These are phyloP conservation scores for Capronia coronata DNA, from an alignment of 2,329 filamentous ascomycete genomes.

Conservation along the genomic window DNA sequence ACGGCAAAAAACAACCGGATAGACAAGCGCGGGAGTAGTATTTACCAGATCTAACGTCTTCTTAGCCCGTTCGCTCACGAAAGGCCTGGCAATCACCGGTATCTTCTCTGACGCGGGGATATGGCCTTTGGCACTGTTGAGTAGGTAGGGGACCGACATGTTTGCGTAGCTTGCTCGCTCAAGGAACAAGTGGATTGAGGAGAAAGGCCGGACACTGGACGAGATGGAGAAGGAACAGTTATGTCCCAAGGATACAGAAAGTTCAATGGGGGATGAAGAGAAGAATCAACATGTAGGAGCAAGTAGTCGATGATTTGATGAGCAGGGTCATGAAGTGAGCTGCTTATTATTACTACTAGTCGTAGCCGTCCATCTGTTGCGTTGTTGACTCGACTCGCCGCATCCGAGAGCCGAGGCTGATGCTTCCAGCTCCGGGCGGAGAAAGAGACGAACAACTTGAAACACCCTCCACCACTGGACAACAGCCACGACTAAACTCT, in stretches of 20 bases:
- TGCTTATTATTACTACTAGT: too few species aligned
- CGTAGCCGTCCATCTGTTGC: neutral
- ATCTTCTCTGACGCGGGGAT: slow-evolving; percentile 51
- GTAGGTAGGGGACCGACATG: slow-evolving; percentile 29
- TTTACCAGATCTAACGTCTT: slow-evolving; percentile 69
- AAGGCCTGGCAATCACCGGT: slow-evolving; percentile 52
- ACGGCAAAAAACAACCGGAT: neutral
- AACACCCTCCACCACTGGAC: too few species aligned
- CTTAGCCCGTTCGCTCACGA: slow-evolving; percentile 77
- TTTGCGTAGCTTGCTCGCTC: too few species aligned
- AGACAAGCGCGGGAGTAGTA: neutral
- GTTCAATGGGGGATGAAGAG: neutral
- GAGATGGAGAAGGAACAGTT: neutral
- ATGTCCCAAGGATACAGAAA: neutral
- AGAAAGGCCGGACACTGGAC: neutral
- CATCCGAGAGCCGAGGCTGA: slow-evolving; percentile 21
- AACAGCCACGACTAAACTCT: too few species aligned
- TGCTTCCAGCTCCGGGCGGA: slow-evolving; percentile 1
- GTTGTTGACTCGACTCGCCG: neutral
- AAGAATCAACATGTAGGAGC: too few species aligned
- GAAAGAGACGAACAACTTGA: neutral
- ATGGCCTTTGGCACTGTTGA: slow-evolving; percentile 24
- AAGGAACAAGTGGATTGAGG: too few species aligned
- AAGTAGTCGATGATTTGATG: neutral
- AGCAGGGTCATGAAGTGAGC: neutral